These are phyloP conservation scores for Tolypocladium sp. DNA, from an alignment of 2,329 filamentous ascomycete genomes.

Conservation along the genomic window DNA sequence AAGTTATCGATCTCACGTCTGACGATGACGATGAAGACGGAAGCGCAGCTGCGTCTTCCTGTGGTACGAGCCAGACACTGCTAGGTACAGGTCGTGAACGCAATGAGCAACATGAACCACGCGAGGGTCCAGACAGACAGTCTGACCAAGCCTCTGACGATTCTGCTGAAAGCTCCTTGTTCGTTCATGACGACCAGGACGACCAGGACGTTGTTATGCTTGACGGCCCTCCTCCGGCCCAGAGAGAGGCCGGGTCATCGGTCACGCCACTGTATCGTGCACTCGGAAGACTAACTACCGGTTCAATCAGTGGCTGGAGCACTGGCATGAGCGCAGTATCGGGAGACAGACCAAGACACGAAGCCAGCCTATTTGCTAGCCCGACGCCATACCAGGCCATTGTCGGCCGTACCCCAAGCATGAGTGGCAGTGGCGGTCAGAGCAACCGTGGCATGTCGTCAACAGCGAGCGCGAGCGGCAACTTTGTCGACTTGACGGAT, in stretches of 20 bases:
- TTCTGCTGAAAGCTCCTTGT: not conserved
- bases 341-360: too few species aligned
- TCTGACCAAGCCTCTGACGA: not conserved
- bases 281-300: not conserved
- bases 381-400: not conserved
- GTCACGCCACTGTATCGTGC: not conserved
- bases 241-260: not conserved
- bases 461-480: not conserved
- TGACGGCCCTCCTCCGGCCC: not conserved
- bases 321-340: not conserved
- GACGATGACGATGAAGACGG: not conserved
- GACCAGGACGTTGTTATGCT: not conserved
- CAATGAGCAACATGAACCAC: not conserved
- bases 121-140: not conserved
- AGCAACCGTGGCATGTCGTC: not conserved
- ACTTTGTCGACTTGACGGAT: not conserved
- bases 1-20: not conserved
- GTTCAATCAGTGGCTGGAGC: not conserved
- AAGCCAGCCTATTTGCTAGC: not conserved
- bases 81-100: not conserved
- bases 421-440: not conserved
- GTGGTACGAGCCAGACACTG: not conserved
- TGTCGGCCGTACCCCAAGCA: not conserved
- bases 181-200: not conserved
- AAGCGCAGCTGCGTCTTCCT: not conserved